These are phyloP conservation scores for Calvatia gigantea DNA, from an alignment of 768 basidiomycete species.

Conservation along the genomic window DNA sequence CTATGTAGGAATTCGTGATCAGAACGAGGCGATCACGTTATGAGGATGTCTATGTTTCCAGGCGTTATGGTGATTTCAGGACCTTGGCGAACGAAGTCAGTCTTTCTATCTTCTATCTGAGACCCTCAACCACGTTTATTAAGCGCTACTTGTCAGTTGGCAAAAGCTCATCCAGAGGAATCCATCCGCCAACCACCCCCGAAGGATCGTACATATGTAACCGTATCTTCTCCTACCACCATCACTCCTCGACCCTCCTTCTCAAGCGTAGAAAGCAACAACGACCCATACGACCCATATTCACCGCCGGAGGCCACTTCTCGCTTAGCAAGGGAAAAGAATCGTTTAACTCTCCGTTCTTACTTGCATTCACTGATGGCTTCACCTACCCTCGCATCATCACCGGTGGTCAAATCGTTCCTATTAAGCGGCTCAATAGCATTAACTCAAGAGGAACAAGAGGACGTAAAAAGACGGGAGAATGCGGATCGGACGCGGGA, in stretches of 20 bases:
- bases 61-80: slow-evolving; percentile 94
- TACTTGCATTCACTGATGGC: slow-evolving; percentile 83
- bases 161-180: slow-evolving; percentile 81
- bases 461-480: slow-evolving; percentile 76
- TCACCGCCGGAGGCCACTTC: slow-evolving; percentile 23
- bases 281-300: neutral
- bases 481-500: slow-evolving; percentile 88
- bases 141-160: slow-evolving; percentile 49
- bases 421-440: slow-evolving; percentile 72
- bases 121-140: neutral
- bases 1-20: slow-evolving; percentile 85
- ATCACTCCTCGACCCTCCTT: slow-evolving; percentile 3
- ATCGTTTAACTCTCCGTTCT: slow-evolving; percentile 87
- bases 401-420: slow-evolving; percentile 84
- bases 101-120: slow-evolving; percentile 5
- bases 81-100: slow-evolving; percentile 80
- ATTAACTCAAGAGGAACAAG: slow-evolving; percentile 66
- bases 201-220: slow-evolving; percentile 80
- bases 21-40: slow-evolving; percentile 73
- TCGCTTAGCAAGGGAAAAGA: slow-evolving; percentile 86
- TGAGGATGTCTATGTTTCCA: slow-evolving; percentile 81
- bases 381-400: slow-evolving; percentile 71
- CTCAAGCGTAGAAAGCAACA: neutral
- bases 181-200: slow-evolving; percentile 78
- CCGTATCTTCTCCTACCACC: slow-evolving; percentile 31